Percentiles rank a stretch among this genome's conserved stretches.
These are phyloP conservation scores for Debaryomyces coudertii DNA, from an alignment of 1,139 yeast species.

Conservation along the genomic window DNA sequence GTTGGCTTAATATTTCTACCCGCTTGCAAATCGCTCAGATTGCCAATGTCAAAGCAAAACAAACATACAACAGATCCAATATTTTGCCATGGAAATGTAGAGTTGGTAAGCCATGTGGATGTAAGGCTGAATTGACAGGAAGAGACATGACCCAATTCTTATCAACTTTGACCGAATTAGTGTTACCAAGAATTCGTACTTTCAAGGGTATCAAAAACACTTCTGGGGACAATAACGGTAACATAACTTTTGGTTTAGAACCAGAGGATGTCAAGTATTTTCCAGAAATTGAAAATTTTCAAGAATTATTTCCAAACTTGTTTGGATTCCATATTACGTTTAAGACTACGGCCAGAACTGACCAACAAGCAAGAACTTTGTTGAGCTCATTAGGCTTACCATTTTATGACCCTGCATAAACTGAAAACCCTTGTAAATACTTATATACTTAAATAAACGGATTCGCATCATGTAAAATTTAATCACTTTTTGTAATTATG, in stretches of 20 bases:
- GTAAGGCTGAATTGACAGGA: constrained; percentile 77
- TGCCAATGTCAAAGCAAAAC: constrained; percentile 83
- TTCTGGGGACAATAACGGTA: constrained; percentile 85
- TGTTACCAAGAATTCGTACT: constrained; percentile 89
- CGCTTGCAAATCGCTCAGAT: constrained; percentile 86
- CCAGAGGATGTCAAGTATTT: constrained; percentile 78
- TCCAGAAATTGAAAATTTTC: constrained; percentile 92
- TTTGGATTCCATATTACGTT: constrained; percentile 86
- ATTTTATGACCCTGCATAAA: constrained; percentile 39
- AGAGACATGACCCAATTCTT: constrained; percentile 85
- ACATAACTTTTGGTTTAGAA: constrained; percentile 80
- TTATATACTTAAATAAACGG: constrained; percentile 4
- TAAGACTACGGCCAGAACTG: constrained; percentile 89
- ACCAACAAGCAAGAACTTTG: constrained; percentile 86
- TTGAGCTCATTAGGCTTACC: constrained; percentile 85
- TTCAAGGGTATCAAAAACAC: constrained; percentile 75
- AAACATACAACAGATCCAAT: constrained; percentile 74
- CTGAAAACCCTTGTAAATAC: constrained; percentile 8
- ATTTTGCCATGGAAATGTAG: constrained; percentile 88
- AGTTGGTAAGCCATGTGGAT: constrained; percentile 91
- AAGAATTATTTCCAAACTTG: constrained; percentile 85
- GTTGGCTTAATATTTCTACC: constrained; percentile 77
- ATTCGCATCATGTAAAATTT: constrained; percentile 13
- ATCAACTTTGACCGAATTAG: constrained; percentile 85
- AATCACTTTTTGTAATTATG: constrained; percentile 13